Evolutionary conservation across 2,329 filamentous ascomycete genomes (phyloP), one percentile per base, ranked within the genome.

Genomic region (Talaromyces atroroseus): DNA sequence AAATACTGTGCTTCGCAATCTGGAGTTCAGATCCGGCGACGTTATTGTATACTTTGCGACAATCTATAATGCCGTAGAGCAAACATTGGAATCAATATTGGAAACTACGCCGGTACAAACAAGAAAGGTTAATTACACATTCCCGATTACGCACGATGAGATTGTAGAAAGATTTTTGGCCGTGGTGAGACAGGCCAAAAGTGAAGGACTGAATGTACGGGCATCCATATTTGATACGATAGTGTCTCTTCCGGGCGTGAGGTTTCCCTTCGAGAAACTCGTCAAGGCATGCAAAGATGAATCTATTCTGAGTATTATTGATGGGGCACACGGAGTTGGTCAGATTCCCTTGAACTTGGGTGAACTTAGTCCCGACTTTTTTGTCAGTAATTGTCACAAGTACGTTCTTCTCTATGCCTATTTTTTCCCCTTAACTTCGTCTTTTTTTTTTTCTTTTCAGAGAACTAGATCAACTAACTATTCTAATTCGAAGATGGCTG

Each of bases 371-470:
- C 86, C 90, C 0, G 92, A 96, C 71, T 96, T 95, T 74, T 89
- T 95, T 66, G 81, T 92, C 14, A 87, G 81, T 55, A 96, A 96
- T 70, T 89, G 85, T 64, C 89, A 95, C 76, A 95, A 95, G 71
- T 74, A 67, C 52, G 63, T 36, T 2, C 29, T 32, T 11, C 4
- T 8, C 11, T 32, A 11, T 11, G 7, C 10, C 5, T 32, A 32
- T 32, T 12, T 11, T 2, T 32, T 32, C 8, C 8, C 29, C 6
- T 11, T 32, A 5, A 8, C 29, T 32, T 12, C 8, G 29, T 34
- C 53, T 0, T 3, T 46, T 20, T 5, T 4, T 16, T 4, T 21
- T 8, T 24, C 24, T 23, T 21, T 10, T 21, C 29, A 40, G 7
- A 8, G 48, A 20, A 23, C 8, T n/a, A 34, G 6, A 16, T 29